Percentiles rank a stretch among this genome's conserved stretches.
Conservation (phyloP, 441 rosid genomes). For the Populus hybrid region DNA sequence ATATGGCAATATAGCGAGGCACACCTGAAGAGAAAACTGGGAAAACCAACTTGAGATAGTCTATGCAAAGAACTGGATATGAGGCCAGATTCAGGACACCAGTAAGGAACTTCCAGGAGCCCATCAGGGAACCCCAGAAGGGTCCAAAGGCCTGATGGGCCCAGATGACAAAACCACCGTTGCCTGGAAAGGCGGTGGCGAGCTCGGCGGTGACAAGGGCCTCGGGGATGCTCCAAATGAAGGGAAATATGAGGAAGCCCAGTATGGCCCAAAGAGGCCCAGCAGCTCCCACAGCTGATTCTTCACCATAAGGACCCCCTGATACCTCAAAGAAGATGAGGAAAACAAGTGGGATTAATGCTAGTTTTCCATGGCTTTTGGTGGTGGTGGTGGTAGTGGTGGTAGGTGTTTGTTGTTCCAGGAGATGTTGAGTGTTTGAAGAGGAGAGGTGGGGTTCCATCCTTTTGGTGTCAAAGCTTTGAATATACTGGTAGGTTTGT, state of each 20-base stretch:
- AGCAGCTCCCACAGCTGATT: constrained; percentile 68
- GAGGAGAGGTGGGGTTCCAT: neutral
- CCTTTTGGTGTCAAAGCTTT: neutral
- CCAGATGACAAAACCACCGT: constrained; percentile 84
- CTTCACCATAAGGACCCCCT: constrained; percentile 83
- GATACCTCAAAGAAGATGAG: constrained; percentile 87
- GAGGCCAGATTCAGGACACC: constrained; percentile 77
- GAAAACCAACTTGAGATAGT: constrained; percentile 50
- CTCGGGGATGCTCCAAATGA: constrained; percentile 53
- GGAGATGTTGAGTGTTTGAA: neutral
- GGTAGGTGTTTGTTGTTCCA: neutral
- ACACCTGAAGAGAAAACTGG: constrained; percentile 53
- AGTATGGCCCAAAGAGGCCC: constrained; percentile 70
- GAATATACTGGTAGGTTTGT: neutral
- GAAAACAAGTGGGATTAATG: constrained; percentile 70
- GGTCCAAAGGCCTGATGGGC: constrained; percentile 73
- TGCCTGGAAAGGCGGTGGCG: constrained; percentile 67
- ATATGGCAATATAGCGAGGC: constrained; percentile 47
- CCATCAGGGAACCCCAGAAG: constrained; percentile 71
- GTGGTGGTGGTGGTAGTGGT: constrained; percentile 1
- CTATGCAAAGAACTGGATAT: constrained; percentile 63
- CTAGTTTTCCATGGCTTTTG: constrained; percentile 33
- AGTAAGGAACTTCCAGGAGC: constrained; percentile 69
- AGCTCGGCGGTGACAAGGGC: constrained; percentile 64
- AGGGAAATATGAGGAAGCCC: constrained; percentile 47